Evolutionary conservation across 306 rosid species (phyloP).

Genomic region (Rosa persica): DNA sequence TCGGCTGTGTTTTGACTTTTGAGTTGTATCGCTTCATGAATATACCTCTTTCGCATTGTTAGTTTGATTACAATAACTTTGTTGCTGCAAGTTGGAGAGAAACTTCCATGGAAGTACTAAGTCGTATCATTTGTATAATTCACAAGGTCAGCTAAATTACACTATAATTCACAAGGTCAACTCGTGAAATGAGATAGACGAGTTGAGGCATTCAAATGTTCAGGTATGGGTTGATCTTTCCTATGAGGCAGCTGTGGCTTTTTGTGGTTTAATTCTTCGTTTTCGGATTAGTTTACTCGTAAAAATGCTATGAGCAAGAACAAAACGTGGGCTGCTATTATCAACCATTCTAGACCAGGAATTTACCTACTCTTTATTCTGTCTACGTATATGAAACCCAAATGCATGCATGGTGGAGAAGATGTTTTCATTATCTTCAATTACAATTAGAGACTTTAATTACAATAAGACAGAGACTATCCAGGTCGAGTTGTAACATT

Average conservation of each 20-base stretch:
- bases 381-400: background rate
- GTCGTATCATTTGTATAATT: background rate
- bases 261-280: background rate
- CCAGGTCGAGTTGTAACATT: background rate
- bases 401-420: background rate
- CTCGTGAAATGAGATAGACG: background rate
- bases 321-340: constrained; percentile 4
- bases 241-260: background rate
- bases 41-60: background rate
- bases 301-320: background rate
- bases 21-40: background rate
- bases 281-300: background rate
- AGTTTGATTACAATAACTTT: background rate
- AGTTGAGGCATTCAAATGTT: background rate
- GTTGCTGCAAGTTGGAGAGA: background rate
- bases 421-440: background rate
- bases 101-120: background rate
- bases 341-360: background rate
- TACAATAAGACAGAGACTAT: background rate
- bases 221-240: background rate
- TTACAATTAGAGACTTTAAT: background rate
- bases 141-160: background rate
- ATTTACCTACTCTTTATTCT: background rate
- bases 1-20: background rate
- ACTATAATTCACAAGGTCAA: too few relatives aligned